Conservation (phyloP, 1,139 yeast genomes). For the Suhomyces choctaworum region DNA sequence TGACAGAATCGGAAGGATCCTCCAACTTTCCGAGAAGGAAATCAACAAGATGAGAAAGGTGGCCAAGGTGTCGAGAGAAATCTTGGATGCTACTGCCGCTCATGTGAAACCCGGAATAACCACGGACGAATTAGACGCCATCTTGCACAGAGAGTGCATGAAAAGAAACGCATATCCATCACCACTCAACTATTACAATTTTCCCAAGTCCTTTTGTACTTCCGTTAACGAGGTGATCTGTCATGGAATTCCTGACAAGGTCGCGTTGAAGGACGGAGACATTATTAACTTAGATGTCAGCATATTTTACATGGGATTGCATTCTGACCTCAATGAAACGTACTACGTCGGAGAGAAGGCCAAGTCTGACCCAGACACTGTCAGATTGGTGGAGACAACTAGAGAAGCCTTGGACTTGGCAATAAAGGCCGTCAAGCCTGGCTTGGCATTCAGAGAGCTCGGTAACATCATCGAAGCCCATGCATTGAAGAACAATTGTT, state of each 20-base stretch:
- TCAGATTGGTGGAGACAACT: conserved; percentile 90
- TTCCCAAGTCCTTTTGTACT: conserved; percentile 91
- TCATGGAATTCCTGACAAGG: conserved; percentile 95
- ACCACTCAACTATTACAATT: conserved; percentile 91
- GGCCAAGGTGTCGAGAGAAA: conserved; percentile 78
- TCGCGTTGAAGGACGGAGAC: conserved; percentile 88
- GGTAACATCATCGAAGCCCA: conserved; percentile 90
- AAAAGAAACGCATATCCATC: conserved; percentile 93
- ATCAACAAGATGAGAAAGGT: conserved; percentile 74
- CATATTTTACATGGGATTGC: conserved; percentile 81
- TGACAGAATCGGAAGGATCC: conserved; percentile 68
- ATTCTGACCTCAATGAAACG: conserved; percentile 94
- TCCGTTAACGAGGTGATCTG: conserved; percentile 94
- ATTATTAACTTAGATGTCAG: conserved; percentile 90
- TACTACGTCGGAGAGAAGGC: conserved; percentile 95
- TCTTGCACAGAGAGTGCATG: conserved; percentile 85
- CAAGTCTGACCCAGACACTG: conserved; percentile 67
- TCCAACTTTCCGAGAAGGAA: conserved; percentile 61
- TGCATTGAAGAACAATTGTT: conserved; percentile 74
- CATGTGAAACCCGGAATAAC: conserved; percentile 85
- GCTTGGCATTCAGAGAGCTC: conserved; percentile 79
- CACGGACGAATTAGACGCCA: conserved; percentile 86
- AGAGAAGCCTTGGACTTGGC: conserved; percentile 87
- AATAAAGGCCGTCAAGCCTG: conserved; percentile 85
- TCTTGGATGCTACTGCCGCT: conserved; percentile 83